Conservation (phyloP, 139 green algal genomes). For the Coelastrella sp. region DNA sequence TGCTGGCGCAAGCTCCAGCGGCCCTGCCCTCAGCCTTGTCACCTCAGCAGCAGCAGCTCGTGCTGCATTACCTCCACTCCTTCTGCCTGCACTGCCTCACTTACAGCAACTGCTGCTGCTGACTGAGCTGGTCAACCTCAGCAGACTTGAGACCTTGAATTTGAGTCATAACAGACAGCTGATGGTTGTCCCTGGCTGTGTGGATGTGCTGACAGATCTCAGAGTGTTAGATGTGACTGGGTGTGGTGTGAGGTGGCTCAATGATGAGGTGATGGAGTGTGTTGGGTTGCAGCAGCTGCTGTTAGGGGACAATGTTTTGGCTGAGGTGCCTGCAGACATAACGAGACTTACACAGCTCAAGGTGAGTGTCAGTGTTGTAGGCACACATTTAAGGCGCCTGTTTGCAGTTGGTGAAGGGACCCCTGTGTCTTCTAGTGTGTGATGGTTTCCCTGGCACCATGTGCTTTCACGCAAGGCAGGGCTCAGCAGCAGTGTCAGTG, state of each 20-base stretch:
- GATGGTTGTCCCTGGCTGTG: constrained; percentile 1
- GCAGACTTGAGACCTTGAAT: neutral
- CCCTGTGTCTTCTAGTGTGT: too few species aligned
- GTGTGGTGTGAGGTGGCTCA: constrained; percentile 22
- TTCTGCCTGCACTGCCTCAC: constrained; percentile 29
- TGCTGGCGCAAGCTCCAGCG: neutral
- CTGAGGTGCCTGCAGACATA: constrained; percentile 1
- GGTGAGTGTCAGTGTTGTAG: neutral
- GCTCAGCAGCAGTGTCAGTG: neutral
- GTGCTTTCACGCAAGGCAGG: too few species aligned
- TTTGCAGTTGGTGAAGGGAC: too few species aligned
- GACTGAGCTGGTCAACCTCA: neutral
- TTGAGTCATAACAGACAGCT: constrained; percentile 19
- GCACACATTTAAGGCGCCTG: too few species aligned
- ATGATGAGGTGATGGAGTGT: constrained; percentile 24
- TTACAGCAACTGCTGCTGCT: constrained; percentile 36
- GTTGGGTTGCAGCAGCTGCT: constrained; percentile 29
- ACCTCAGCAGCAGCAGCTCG: constrained; percentile 5
- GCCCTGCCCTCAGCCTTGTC: neutral
- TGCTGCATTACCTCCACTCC: constrained; percentile 11
- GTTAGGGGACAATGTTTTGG: constrained; percentile 42
- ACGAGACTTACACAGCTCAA: neutral
- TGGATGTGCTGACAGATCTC: neutral
- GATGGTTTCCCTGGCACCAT: too few species aligned
- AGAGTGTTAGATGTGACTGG: neutral